These are phyloP conservation scores for Pythium brachiatum DNA, from an alignment of 352 stramenopile genomes.

Conservation along the genomic window DNA sequence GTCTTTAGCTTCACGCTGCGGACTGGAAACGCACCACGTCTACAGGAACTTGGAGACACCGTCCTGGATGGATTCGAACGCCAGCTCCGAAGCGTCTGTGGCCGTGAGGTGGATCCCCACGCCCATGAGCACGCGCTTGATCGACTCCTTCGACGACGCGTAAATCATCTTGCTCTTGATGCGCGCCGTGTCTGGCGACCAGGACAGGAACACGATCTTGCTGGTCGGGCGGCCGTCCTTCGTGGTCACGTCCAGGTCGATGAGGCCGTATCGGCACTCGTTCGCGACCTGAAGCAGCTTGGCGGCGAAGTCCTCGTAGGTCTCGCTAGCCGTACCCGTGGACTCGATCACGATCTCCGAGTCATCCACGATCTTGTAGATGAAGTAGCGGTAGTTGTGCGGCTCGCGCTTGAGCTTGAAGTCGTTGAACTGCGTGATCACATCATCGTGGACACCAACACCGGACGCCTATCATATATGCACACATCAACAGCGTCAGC, in stretches of 20 bases:
- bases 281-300: constrained; percentile 72
- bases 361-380: constrained; percentile 94
- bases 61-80: constrained; percentile 75
- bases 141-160: constrained; percentile 92
- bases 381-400: constrained; percentile 94
- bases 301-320: constrained; percentile 86
- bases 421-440: constrained; percentile 92
- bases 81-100: constrained; percentile 89
- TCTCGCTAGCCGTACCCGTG: constrained; percentile 67
- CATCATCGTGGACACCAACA: constrained; percentile 91
- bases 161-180: constrained; percentile 97
- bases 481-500: constrained; percentile 5
- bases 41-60: constrained; percentile 89
- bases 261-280: constrained; percentile 87
- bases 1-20: not conserved
- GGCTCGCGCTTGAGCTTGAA: constrained; percentile 95
- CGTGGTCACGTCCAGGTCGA: constrained; percentile 88
- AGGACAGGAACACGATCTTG: constrained; percentile 93
- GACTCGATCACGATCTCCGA: constrained; percentile 93
- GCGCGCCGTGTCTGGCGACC: constrained; percentile 90
- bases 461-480: constrained; percentile 82
- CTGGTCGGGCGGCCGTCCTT: constrained; percentile 87
- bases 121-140: constrained; percentile 93
- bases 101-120: constrained; percentile 95
- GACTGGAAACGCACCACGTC: constrained; percentile 21